A percentile compares a stretch with the other conserved stretches of the same genome.
Evolutionary conservation across 2,329 filamentous ascomycete genomes (phyloP).

Genomic region (Ophiostoma montium): DNA sequence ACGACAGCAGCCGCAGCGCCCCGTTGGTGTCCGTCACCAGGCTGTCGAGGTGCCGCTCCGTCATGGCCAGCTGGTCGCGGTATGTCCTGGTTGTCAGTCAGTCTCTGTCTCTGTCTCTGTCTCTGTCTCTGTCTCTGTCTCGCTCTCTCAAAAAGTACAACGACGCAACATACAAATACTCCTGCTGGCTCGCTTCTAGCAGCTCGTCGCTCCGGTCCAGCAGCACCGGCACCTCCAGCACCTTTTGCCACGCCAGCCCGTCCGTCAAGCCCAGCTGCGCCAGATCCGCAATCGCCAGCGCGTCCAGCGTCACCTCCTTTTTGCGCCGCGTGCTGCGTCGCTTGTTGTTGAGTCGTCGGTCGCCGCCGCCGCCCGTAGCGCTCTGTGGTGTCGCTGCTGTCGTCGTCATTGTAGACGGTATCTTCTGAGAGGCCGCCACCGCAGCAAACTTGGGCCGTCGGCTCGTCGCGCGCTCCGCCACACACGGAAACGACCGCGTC

Average conservation of each 20-base stretch:
- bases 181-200: slow-evolving; percentile 67
- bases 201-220: slow-evolving; percentile 53
- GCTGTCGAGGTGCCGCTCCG: slow-evolving; percentile 63
- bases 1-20: slow-evolving; percentile 61
- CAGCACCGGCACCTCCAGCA: slow-evolving; percentile 15
- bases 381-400: background rate
- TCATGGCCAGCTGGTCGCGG: slow-evolving; percentile 65
- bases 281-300: slow-evolving; percentile 26
- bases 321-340: slow-evolving; percentile 8
- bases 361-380: background rate
- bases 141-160: too few species aligned
- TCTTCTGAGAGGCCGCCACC: background rate
- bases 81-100: slow-evolving; percentile 41
- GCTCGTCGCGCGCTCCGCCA: slow-evolving; percentile 42
- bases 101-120: too few species aligned
- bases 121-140: too few species aligned
- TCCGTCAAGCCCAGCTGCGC: slow-evolving; percentile 7
- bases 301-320: slow-evolving; percentile 34
- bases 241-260: slow-evolving; percentile 8
- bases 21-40: slow-evolving; percentile 65
- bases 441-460: slow-evolving; percentile 32
- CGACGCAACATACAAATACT: too few species aligned
- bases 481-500: slow-evolving; percentile 66
- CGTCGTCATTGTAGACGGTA: background rate
- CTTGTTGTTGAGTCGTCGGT: background rate